Base-by-base conservation (phyloP, 768 basidiomycete species). In the Tubosaeta sp. region DNA sequence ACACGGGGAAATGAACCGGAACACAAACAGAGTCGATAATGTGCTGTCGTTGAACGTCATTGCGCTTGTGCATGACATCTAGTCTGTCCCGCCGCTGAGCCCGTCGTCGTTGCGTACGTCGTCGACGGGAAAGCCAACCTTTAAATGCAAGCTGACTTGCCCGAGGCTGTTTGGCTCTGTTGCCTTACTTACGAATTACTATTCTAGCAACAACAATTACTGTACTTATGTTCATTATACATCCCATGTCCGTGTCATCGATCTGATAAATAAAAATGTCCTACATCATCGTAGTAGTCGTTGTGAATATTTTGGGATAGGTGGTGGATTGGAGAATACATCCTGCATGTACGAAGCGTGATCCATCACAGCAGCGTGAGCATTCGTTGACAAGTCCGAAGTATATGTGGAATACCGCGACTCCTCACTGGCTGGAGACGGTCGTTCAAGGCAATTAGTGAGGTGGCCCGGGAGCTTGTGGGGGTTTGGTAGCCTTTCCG, bases 31-130 rank as follows among this genome's bases (percentile, higher is more conserved):
- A 82, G 61, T 78, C 72, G 60, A 87, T 76, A 66, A 87, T 75
- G 68, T 87, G 86, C 68, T 81, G 79, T 60, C 85, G 76, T 69
- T 85, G 84, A 53, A 75, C 80, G 79, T 84, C 71, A 67, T 78
- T 73, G 58, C 75, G 82, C 68, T 71, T 79, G 69, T 73, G 76
- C 83, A 84, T 84, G 74, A 71, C 70, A 68, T 70, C 58, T 61
- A 68, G 67, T 58, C 56, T 46, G 45, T 52, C 51, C 53, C 19
- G 39, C 44, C 40, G 25, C 40, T 27, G 52, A 48, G 50, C 47
- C 44, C 53, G 51, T 51, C 51, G 61, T 49, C 58, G 62, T 43
- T 42, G 45, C 36, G 56, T 41, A 51, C 46, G 31, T 58, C 51
- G 31, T 58, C 40, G 46, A 44, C 30, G 44, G 31, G 43, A 21